phyloP scores from a whole-genome alignment of 2,329 filamentous ascomycete genomes.

The Lachnellula subtilissima region DNA sequence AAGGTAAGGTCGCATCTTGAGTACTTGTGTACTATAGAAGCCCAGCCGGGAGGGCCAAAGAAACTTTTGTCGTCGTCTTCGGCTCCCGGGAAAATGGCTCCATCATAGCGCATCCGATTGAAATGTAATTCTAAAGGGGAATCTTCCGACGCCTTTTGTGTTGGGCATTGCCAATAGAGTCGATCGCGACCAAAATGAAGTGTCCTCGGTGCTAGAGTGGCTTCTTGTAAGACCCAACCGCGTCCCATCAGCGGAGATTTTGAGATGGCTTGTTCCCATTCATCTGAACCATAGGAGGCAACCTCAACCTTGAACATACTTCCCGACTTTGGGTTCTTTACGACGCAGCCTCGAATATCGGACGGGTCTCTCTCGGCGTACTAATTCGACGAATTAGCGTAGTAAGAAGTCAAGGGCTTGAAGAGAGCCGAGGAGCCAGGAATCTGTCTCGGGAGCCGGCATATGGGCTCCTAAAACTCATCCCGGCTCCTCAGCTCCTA shows the following conservation, averaged over 20 bases:
- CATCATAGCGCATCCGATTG: background rate
- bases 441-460: too few relatives aligned
- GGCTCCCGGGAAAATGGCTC: background rate
- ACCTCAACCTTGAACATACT: background rate
- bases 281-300: conserved; percentile 3
- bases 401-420: too few relatives aligned
- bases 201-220: conserved; percentile 6
- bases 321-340: background rate
- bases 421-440: too few relatives aligned
- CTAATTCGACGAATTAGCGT: too few relatives aligned
- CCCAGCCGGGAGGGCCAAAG: conserved; percentile 9
- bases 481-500: too few relatives aligned
- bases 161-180: conserved; percentile 12
- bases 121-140: conserved; percentile 2
- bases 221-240: conserved; percentile 15
- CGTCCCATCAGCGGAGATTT: conserved; percentile 4
- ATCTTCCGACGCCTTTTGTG: conserved; percentile 4
- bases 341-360: background rate
- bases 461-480: too few relatives aligned
- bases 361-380: conserved; percentile 4
- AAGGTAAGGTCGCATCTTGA: conserved; percentile 9
- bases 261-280: conserved; percentile 3
- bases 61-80: background rate
- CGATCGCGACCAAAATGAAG: conserved; percentile 8
- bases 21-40: conserved; percentile 12